Percentiles rank a stretch among this genome's conserved stretches.
phyloP scores from a whole-genome alignment of 345 rosid genomes.

The Boechera retrofracta region DNA sequence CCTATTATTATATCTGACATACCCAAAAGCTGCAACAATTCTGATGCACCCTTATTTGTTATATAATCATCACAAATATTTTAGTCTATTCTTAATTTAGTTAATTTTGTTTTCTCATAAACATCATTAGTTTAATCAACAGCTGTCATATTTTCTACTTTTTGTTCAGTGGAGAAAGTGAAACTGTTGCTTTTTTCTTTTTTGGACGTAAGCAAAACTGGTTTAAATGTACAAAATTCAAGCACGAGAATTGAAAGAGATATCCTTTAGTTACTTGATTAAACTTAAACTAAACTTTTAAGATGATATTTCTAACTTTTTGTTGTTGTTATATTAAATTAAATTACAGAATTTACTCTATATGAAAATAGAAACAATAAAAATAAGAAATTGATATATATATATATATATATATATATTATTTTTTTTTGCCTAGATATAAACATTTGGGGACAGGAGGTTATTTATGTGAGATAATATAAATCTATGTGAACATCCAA shows the following conservation, averaged over 20 bases:
- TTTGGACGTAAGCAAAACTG: not conserved
- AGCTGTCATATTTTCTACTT: constrained; percentile 26
- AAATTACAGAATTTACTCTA: too few relatives aligned
- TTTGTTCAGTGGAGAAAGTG: constrained; percentile 13
- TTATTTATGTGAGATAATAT: too few relatives aligned
- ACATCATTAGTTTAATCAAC: constrained; percentile 30
- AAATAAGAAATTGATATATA: not conserved
- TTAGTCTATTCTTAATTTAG: constrained; percentile 35
- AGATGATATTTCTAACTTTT: not conserved
- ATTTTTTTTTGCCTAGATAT: too few relatives aligned
- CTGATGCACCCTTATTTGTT: constrained; percentile 31
- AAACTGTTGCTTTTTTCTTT: not conserved
- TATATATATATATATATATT: too few relatives aligned
- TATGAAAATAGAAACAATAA: not conserved
- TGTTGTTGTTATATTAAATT: too few relatives aligned
- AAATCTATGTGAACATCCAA: too few relatives aligned
- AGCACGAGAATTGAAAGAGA: not conserved
- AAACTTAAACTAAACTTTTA: not conserved
- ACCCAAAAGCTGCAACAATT: constrained; percentile 43
- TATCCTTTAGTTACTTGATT: not conserved
- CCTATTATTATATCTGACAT: constrained; percentile 18
- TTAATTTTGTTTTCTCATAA: constrained; percentile 26
- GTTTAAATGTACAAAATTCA: constrained; percentile 5
- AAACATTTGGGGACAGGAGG: not conserved
- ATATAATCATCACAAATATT: constrained; percentile 29